Evolutionary conservation across 192 early-diverging fungal species (phyloP).

Genomic region (Coemansia sp.): DNA sequence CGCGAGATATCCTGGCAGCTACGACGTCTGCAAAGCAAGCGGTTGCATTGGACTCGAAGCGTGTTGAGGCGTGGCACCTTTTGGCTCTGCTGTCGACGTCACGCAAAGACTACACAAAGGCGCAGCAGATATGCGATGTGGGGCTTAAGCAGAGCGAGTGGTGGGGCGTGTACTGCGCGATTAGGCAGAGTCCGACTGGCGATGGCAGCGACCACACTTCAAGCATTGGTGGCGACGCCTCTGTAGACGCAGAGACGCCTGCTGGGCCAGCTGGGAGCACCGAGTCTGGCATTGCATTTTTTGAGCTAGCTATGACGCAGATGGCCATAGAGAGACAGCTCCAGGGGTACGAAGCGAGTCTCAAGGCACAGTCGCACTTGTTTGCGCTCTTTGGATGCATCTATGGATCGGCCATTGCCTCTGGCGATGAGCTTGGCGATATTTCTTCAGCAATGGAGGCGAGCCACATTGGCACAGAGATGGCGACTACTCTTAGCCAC

Average conservation of each 20-base stretch:
- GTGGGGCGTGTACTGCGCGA: constrained; percentile 33
- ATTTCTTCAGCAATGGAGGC: constrained; percentile 22
- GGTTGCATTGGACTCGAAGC: constrained; percentile 51
- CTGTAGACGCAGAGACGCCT: background rate
- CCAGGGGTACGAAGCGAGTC: constrained; percentile 53
- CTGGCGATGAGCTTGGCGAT: constrained; percentile 17
- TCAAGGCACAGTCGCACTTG: constrained; percentile 59
- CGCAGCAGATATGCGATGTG: constrained; percentile 64
- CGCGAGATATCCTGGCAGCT: constrained; percentile 60
- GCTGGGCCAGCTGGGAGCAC: constrained; percentile 10
- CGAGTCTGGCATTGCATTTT: constrained; percentile 60
- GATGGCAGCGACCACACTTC: background rate
- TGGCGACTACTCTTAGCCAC: background rate
- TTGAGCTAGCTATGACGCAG: constrained; percentile 64
- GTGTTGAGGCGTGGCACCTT: constrained; percentile 76
- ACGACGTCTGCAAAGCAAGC: constrained; percentile 56
- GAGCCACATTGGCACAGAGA: constrained; percentile 1
- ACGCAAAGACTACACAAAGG: constrained; percentile 63
- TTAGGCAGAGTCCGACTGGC: constrained; percentile 3
- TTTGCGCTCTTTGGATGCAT: constrained; percentile 63
- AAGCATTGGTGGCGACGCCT: background rate
- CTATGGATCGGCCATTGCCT: constrained; percentile 29
- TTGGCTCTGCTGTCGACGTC: constrained; percentile 65
- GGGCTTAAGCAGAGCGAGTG: constrained; percentile 61
- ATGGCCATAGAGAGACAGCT: constrained; percentile 54